Evolutionary conservation across 257 asterid genomes (phyloP), one percentile per base, ranked within the genome.

Genomic region (Solanum dulcamara): DNA sequence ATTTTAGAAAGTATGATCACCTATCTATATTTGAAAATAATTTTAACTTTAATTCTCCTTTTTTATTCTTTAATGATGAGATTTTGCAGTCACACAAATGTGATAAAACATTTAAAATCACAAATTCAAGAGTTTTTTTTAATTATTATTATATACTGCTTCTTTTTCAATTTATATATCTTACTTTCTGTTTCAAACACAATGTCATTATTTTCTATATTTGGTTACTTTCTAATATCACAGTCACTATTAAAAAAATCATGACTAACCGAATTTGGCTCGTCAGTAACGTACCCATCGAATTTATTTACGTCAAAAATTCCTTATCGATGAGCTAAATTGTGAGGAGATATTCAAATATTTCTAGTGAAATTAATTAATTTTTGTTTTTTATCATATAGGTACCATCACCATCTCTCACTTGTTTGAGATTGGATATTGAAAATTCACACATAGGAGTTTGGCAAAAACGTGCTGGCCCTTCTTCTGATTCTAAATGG

Each of bases 401-500:
- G 83, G 83, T 77, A 4, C 96, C 96, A 26, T 94, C 98, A 18
- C 96, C 98, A 1, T 95, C 98, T 2, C 95, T 95, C 13, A 95
- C 98, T 7, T 95, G 98, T 59, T 91, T 95, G 10, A 85, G 98
- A 85, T 94, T 95, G 4, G 98, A 95, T 89, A 95, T 89, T 0
- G 98, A 95, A 85, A 95, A 84, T 42, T 93, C 96, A 59, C 97
- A 94, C 86, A 94, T 95, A 24, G 98, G 98, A 1, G 98, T 95
- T 75, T 94, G 98, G 98, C 98, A 95, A 90, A 94, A 95, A 85
- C 94, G 97, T 84, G 98, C 98, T 79, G 98, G 98, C 46, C 89
- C 94, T 15, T 62, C 94, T 15, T 91, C 98, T 6, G 94, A 92
- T 71, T 94, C 98, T 0, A 93, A 85, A 71, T 95, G 98, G 98